Conservation (phyloP, 495 filamentous ascomycete genomes). For the Tuber indicum region DNA sequence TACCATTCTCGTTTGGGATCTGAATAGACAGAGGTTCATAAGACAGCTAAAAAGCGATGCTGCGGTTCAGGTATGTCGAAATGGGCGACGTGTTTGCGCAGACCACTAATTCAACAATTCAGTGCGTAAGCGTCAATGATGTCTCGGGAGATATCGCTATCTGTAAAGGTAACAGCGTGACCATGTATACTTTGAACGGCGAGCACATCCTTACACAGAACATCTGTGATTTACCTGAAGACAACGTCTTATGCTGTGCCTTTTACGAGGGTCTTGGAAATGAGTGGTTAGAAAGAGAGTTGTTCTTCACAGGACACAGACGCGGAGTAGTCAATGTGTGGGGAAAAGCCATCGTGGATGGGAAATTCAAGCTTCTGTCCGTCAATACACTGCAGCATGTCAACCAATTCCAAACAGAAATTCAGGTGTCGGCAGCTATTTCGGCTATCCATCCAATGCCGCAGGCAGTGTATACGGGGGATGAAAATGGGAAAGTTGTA, state of each 20-base stretch:
- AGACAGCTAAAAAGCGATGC: slow-evolving; percentile 59
- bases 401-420: slow-evolving; percentile 66
- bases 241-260: slow-evolving; percentile 69
- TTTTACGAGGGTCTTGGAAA: slow-evolving; percentile 90
- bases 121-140: slow-evolving; percentile 78
- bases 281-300: slow-evolving; percentile 82
- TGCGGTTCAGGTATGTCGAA: slow-evolving; percentile 48
- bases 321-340: slow-evolving; percentile 75
- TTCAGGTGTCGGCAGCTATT: slow-evolving; percentile 72
- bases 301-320: slow-evolving; percentile 83
- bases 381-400: slow-evolving; percentile 77
- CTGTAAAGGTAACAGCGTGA: slow-evolving; percentile 63
- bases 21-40: slow-evolving; percentile 81
- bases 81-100: not conserved
- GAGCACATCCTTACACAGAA: slow-evolving; percentile 70
- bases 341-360: slow-evolving; percentile 48
- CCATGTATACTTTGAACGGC: slow-evolving; percentile 86
- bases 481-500: slow-evolving; percentile 79
- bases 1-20: slow-evolving; percentile 81
- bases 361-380: slow-evolving; percentile 50
- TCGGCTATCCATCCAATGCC: slow-evolving; percentile 81
- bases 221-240: slow-evolving; percentile 64
- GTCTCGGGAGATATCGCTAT: slow-evolving; percentile 81
- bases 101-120: slow-evolving; percentile 24
- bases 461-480: slow-evolving; percentile 81